These are phyloP conservation scores for Primulina eburnea DNA, from an alignment of 257 asterid species.

Conservation along the genomic window DNA sequence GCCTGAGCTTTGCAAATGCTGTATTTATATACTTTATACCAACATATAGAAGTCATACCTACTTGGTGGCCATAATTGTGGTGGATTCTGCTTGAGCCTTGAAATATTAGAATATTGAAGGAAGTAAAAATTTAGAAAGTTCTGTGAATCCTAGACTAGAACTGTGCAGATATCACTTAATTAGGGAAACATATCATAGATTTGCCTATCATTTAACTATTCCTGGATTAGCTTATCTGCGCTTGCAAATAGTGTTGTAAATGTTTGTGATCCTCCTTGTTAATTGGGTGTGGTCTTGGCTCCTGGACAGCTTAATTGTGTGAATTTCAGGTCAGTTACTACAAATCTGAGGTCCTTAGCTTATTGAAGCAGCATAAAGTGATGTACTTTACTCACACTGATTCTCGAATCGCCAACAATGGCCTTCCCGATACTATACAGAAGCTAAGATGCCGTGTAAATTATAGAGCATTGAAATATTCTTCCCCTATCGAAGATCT, in stretches of 20 bases:
- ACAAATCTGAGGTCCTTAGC: conserved; percentile 75
- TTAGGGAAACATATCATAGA: neutral
- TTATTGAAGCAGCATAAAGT: conserved; percentile 91
- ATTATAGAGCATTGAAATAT: conserved; percentile 78
- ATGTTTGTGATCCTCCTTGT: neutral
- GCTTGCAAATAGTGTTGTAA: conserved; percentile 1
- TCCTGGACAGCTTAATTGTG: neutral
- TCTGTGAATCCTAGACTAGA: neutral
- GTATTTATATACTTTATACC: neutral
- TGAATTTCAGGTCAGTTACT: conserved; percentile 66
- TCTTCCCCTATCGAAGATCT: conserved; percentile 73
- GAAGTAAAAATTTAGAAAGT: conserved; percentile 7
- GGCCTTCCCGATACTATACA: conserved; percentile 72
- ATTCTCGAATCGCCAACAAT: conserved; percentile 96
- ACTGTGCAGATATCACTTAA: neutral
- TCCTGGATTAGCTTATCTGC: conserved; percentile 3
- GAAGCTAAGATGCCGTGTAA: conserved; percentile 88
- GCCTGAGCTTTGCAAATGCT: neutral
- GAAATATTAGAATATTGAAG: neutral
- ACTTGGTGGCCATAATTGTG: conserved; percentile 1
- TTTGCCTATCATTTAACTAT: neutral
- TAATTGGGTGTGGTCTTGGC: conserved; percentile 12
- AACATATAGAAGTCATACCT: too few species aligned
- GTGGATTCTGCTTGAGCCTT: neutral
- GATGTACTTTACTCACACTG: conserved; percentile 84